Evolutionary conservation across 1,139 yeast genomes (phyloP), one percentile per base, ranked within the genome.

Genomic region (Blastobotrys proliferans): DNA sequence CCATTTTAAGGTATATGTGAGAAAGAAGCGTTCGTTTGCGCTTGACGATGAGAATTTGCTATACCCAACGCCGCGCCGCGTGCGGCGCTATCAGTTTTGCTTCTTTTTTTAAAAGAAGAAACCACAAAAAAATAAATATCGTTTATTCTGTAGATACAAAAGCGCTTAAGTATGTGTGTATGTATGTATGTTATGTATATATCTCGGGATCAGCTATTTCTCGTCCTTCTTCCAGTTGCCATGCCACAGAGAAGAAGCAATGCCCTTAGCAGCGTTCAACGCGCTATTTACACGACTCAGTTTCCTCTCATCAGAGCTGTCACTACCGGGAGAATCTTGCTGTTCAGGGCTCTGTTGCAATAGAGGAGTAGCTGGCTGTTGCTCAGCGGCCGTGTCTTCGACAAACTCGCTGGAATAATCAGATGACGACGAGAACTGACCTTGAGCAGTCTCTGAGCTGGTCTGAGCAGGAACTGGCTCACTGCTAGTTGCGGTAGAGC

Each of bases 361-460:
- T n/a, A n/a, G n/a, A 25, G 27, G n/a, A 25, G 11, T 10, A 25
- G 11, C 27, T 8, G 43, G 21, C 24, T 32, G 24, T 13, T 28
- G 28, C 31, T 40, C 17, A 4, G 20, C 27, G 11, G 17, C 24
- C 5, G 42, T 35, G 28, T 46, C 41, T 19, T 49, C 49, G 17
- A 45, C 48, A 36, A 45, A 42, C 31, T 45, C 48, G 13, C 43
- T 37, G 5, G 41, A 25, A 31, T 22, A 16, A n/a, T 33, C 38
- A 27, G 28, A 18, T n/a, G 16, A 11, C 32, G 41, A 48, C 19
- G 43, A 44, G 20, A 56, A 41, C 38, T 53, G 54, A 8, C 60
- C 60, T 30, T 40, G 44, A 3, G 52, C 60, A 24, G 53, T 50
- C 29, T 49, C 53, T 16, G 53, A 46, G 25, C 44, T 44, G 19